Percentiles rank a stretch among this genome's conserved stretches.
Evolutionary conservation across 805 yeast species (phyloP).

Genomic region (Kluyveromyces siamensis): DNA sequence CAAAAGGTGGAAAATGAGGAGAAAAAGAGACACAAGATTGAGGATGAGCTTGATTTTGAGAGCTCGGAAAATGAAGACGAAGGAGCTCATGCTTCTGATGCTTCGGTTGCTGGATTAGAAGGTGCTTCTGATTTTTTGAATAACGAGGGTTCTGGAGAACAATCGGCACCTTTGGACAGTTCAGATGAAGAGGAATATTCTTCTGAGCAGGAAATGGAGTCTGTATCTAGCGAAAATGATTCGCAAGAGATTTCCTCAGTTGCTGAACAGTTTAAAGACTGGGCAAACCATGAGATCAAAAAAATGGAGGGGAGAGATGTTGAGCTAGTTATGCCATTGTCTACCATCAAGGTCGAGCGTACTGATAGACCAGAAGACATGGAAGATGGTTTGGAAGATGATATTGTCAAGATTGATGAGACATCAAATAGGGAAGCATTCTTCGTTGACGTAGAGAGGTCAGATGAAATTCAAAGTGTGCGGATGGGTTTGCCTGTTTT

Average conservation of each 20-base stretch:
- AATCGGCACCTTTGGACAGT: conserved; percentile 25
- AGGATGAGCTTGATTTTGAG: conserved; percentile 55
- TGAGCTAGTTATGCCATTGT: conserved; percentile 42
- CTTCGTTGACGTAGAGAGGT: conserved; percentile 59
- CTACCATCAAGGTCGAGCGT: conserved; percentile 43
- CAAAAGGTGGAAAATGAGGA: conserved; percentile 41
- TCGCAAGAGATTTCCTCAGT: conserved; percentile 18
- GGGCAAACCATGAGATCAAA: conserved; percentile 77
- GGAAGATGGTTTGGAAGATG: conserved; percentile 60
- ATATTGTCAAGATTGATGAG: conserved; percentile 51
- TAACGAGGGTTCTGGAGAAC: conserved; percentile 23
- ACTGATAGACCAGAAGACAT: conserved; percentile 61
- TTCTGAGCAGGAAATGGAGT: conserved; percentile 26
- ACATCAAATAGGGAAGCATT: conserved; percentile 44
- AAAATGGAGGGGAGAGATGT: conserved; percentile 52
- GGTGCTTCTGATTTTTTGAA: conserved; percentile 6
- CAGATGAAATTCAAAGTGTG: conserved; percentile 53
- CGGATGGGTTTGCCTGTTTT: conserved; percentile 79
- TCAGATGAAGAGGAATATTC: conserved; percentile 29
- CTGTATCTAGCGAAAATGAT: conserved; percentile 15
- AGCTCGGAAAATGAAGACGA: conserved; percentile 26
- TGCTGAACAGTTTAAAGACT: conserved; percentile 67
- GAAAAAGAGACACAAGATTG: conserved; percentile 35
- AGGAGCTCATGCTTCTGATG: conserved; percentile 13
- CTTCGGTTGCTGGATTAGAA: conserved; percentile 19